Conservation (phyloP, 768 basidiomycete genomes). For the Podaxis sp. region DNA sequence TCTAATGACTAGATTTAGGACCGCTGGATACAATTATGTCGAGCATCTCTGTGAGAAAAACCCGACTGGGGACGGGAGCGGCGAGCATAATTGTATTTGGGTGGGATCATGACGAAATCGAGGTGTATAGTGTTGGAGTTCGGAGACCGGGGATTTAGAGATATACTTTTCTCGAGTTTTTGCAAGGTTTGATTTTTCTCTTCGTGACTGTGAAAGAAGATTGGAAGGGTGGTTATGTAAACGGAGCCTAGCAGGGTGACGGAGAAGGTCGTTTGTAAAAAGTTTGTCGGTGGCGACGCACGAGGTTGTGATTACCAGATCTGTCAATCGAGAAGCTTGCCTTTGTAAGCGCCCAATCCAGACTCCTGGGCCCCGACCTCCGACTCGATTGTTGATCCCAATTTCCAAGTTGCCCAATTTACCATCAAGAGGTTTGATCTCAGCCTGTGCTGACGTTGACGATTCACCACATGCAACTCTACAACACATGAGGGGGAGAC, state of each 20-base stretch:
- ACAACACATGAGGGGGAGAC: too few relatives aligned
- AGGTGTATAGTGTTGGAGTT: neutral
- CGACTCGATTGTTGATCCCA: neutral
- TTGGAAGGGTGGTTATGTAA: neutral
- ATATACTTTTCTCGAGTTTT: too few relatives aligned
- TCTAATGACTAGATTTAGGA: neutral
- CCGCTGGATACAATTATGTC: neutral
- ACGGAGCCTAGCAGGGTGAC: neutral
- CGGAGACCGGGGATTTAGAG: neutral
- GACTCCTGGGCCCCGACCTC: neutral
- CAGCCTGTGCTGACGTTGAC: neutral
- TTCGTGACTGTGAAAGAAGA: neutral
- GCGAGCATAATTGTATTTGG: neutral
- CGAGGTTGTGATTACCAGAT: neutral
- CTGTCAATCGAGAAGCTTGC: neutral
- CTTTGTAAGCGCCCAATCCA: neutral
- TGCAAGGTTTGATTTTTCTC: neutral
- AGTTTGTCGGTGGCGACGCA: neutral
- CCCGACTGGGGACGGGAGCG: neutral
- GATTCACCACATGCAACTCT: too few relatives aligned
- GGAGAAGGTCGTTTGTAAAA: neutral
- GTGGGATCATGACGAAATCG: neutral
- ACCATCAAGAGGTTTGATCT: neutral
- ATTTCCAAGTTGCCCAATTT: neutral
- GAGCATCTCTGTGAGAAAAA: neutral